Conservation (phyloP, 2,329 filamentous ascomycete genomes). For the Westerdykella sp. region DNA sequence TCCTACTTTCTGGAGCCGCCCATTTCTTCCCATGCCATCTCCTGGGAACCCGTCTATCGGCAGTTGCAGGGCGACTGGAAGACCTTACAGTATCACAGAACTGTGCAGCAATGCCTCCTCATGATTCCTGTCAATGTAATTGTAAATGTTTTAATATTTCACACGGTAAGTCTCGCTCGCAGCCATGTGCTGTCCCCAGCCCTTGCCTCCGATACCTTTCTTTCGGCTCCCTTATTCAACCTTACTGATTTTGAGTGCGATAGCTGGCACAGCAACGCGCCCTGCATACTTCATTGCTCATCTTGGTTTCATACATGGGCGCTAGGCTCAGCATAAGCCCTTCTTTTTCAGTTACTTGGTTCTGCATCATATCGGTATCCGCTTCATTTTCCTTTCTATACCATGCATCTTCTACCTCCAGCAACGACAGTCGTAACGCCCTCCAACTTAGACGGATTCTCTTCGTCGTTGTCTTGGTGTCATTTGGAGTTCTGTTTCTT, state of each 20-base stretch:
- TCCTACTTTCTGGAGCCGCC: slow-evolving; percentile 25
- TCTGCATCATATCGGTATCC: slow-evolving; percentile 22
- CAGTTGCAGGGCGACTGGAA: slow-evolving; percentile 23
- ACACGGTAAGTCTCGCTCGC: slow-evolving; percentile 23
- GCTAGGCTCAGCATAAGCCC: slow-evolving; percentile 19
- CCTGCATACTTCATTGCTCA: slow-evolving; percentile 22
- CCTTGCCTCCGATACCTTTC: background rate
- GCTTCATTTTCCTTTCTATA: slow-evolving; percentile 21
- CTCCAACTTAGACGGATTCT: slow-evolving; percentile 25
- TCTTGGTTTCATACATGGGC: slow-evolving; percentile 23
- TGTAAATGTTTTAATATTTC: slow-evolving; percentile 24
- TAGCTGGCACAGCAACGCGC: slow-evolving; percentile 27
- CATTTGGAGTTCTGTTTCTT: slow-evolving; percentile 21
- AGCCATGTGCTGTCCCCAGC: background rate
- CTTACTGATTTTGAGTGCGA: too few relatives aligned
- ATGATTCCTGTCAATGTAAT: slow-evolving; percentile 21
- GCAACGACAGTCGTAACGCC: slow-evolving; percentile 19
- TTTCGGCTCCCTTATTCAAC: background rate
- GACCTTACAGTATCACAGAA: slow-evolving; percentile 19
- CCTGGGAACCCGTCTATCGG: slow-evolving; percentile 24
- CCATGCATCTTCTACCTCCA: slow-evolving; percentile 12
- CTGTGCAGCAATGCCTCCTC: slow-evolving; percentile 21
- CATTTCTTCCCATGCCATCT: slow-evolving; percentile 17
- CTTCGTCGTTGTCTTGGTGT: slow-evolving; percentile 21
- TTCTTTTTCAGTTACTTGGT: slow-evolving; percentile 24